Conservation (phyloP, 2,329 filamentous ascomycete genomes). For the Colletotrichum eleusines region DNA sequence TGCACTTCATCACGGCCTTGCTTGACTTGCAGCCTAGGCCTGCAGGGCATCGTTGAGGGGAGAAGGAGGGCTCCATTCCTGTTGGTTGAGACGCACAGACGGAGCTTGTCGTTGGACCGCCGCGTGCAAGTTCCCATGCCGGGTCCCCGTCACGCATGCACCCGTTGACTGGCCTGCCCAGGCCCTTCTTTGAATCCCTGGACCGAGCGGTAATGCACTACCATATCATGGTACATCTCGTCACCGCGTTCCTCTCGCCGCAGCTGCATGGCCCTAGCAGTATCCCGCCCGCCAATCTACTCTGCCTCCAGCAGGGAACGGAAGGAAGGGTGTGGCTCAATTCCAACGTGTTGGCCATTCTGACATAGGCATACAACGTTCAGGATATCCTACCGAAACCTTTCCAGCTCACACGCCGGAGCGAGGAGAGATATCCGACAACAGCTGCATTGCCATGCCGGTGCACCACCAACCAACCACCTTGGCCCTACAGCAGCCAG, state of each 20-base stretch:
- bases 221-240: conserved; percentile 25
- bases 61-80: conserved; percentile 34
- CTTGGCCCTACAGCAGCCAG: not conserved
- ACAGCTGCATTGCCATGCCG: not conserved
- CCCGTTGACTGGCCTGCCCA: conserved; percentile 20
- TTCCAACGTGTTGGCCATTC: conserved; percentile 25
- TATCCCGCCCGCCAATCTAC: conserved; percentile 26
- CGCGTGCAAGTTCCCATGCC: conserved; percentile 35
- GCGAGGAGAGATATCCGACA: conserved; percentile 5
- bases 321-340: conserved; percentile 17
- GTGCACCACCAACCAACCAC: no score
- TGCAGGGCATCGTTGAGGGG: conserved; percentile 32
- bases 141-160: conserved; percentile 28
- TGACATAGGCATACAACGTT: not conserved
- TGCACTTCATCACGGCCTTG: conserved; percentile 29
- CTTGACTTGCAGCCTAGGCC: conserved; percentile 38
- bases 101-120: conserved; percentile 35
- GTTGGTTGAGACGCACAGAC: conserved; percentile 41
- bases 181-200: conserved; percentile 34
- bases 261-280: conserved; percentile 28
- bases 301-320: conserved; percentile 19
- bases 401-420: conserved; percentile 7
- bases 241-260: conserved; percentile 34
- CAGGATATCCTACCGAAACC: conserved; percentile 7
- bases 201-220: conserved; percentile 37